Evolutionary conservation across 352 stramenopile species (phyloP).

Genomic region (Pythium diclinum): DNA sequence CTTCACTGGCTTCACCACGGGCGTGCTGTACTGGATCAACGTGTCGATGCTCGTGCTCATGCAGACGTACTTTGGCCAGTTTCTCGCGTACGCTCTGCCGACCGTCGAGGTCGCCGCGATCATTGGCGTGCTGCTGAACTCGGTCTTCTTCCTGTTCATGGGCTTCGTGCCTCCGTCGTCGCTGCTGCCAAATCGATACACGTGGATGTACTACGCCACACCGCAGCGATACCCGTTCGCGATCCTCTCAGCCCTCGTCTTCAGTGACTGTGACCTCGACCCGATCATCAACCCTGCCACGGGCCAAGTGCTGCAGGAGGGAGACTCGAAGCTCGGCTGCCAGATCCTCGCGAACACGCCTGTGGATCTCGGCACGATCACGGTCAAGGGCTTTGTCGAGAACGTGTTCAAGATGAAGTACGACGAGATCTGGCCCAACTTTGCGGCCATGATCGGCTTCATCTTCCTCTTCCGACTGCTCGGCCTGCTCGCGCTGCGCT

Average conservation of each 20-base stretch:
- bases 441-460: constrained; percentile 40
- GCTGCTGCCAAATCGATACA: constrained; percentile 29
- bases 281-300: constrained; percentile 38
- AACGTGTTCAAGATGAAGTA: constrained; percentile 49
- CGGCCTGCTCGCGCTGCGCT: constrained; percentile 46
- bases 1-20: constrained; percentile 32
- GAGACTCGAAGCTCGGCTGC: constrained; percentile 29
- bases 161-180: constrained; percentile 42
- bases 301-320: background rate
- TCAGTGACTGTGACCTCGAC: constrained; percentile 37
- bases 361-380: constrained; percentile 21
- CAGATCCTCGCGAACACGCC: constrained; percentile 24
- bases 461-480: constrained; percentile 49
- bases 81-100: constrained; percentile 57
- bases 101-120: constrained; percentile 40
- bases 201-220: constrained; percentile 40
- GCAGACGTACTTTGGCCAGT: constrained; percentile 73
- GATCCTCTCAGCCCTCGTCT: constrained; percentile 35
- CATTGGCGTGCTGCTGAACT: constrained; percentile 38
- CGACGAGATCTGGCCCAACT: constrained; percentile 51
- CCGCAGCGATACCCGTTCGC: constrained; percentile 41
- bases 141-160: constrained; percentile 55
- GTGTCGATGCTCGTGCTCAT: constrained; percentile 55
- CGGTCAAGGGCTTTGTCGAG: constrained; percentile 39
- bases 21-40: constrained; percentile 64